A percentile compares a stretch with the other conserved stretches of the same genome.
These are phyloP conservation scores for Diaporthe aspalathi DNA, from an alignment of 2,329 filamentous ascomycete species.

Conservation along the genomic window DNA sequence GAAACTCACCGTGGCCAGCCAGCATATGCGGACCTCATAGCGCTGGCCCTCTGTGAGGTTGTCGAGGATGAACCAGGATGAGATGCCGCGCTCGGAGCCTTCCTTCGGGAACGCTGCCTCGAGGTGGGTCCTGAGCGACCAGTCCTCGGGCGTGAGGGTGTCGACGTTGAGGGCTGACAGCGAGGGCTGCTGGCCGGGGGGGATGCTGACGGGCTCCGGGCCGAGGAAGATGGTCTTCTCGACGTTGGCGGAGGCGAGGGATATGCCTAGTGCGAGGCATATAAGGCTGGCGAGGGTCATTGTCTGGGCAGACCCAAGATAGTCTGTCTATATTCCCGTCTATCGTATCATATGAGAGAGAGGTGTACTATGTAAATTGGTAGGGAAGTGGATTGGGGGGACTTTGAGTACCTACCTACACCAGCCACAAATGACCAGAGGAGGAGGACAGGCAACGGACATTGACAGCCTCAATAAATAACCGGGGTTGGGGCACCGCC, in stretches of 20 bases:
- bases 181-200: conserved; percentile 66
- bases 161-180: conserved; percentile 72
- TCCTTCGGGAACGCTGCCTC: conserved; percentile 74
- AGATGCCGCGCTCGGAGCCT: conserved; percentile 63
- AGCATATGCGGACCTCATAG: conserved; percentile 94
- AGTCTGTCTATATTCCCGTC: background rate
- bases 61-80: conserved; percentile 84
- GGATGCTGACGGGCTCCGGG: conserved; percentile 68
- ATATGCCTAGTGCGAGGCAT: conserved; percentile 39
- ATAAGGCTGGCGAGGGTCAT: conserved; percentile 1
- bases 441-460: background rate
- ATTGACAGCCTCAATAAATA: background rate
- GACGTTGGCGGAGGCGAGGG: conserved; percentile 72
- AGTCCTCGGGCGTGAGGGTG: conserved; percentile 68
- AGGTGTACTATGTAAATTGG: background rate
- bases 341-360: conserved; percentile 14
- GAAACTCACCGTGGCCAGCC: conserved; percentile 85
- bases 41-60: conserved; percentile 76
- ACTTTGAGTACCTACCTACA: background rate
- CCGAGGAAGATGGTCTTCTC: conserved; percentile 92
- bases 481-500: background rate
- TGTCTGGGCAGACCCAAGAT: background rate
- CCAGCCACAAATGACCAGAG: conserved; percentile 15
- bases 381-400: background rate
- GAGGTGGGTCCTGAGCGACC: conserved; percentile 71